These are phyloP conservation scores for Linnemannia schmuckeri DNA, from an alignment of 192 early-diverging fungal species.

Conservation along the genomic window DNA sequence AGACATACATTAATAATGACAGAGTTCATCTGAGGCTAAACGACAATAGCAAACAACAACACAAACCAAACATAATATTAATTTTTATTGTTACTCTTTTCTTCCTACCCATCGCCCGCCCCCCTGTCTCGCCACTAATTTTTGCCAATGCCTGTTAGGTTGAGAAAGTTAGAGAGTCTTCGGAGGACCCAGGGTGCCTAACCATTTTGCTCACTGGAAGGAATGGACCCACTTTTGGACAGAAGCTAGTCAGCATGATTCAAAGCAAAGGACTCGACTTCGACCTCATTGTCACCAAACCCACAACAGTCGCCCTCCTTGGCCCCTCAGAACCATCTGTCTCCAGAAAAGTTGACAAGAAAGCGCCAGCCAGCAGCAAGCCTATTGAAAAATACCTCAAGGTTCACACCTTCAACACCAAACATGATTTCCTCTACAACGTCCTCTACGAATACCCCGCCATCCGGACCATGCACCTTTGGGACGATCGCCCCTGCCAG, in stretches of 20 bases:
- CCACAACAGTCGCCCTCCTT: conserved; percentile 36
- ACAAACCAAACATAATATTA: neutral
- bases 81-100: neutral
- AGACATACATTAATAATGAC: neutral
- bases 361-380: conserved; percentile 22
- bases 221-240: conserved; percentile 55
- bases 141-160: conserved; percentile 28
- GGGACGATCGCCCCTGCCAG: conserved; percentile 71
- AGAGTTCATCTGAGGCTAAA: neutral
- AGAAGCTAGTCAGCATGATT: conserved; percentile 57
- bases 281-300: conserved; percentile 69
- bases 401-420: conserved; percentile 73
- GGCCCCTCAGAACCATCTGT: neutral
- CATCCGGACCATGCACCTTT: conserved; percentile 63
- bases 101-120: neutral
- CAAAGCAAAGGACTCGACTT: conserved; percentile 56
- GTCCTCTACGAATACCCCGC: conserved; percentile 61
- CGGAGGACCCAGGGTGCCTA: conserved; percentile 42
- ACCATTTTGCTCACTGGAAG: conserved; percentile 50
- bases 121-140: neutral
- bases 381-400: conserved; percentile 28
- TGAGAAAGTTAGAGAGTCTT: conserved; percentile 62
- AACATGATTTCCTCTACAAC: conserved; percentile 70
- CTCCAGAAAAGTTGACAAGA: neutral
- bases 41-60: neutral